Conservation (phyloP, 257 asterid species). For the Solanum paucissectum region DNA sequence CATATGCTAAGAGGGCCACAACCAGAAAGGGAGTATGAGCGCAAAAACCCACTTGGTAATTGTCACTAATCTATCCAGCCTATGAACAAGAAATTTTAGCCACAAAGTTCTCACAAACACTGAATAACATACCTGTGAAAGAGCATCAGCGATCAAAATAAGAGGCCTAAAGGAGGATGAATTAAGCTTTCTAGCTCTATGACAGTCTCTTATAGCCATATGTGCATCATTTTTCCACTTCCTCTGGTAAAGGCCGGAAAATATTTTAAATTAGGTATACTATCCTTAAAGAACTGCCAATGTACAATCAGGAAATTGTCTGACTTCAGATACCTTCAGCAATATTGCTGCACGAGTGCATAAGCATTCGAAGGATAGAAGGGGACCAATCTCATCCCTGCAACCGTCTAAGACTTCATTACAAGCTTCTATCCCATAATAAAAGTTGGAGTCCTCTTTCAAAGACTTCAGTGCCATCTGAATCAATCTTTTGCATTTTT, state of each 20-base stretch:
- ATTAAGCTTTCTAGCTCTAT: conserved; percentile 55
- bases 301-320: not conserved
- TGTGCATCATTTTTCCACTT: conserved; percentile 81
- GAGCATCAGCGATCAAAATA: conserved; percentile 77
- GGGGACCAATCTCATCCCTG: conserved; percentile 56
- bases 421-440: conserved; percentile 85
- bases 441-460: conserved; percentile 46
- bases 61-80: not conserved
- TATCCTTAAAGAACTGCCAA: not conserved
- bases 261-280: not conserved
- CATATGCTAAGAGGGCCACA: not conserved
- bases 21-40: not conserved
- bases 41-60: not conserved
- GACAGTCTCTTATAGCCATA: conserved; percentile 88
- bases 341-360: conserved; percentile 84
- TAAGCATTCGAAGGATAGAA: conserved; percentile 60
- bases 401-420: conserved; percentile 75
- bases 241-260: conserved; percentile 33
- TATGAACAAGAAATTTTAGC: not conserved
- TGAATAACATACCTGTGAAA: conserved; percentile 46
- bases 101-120: not conserved
- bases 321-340: conserved; percentile 54
- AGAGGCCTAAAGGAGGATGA: conserved; percentile 65
- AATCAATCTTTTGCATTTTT: conserved; percentile 67
- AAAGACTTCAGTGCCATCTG: conserved; percentile 62